phyloP scores from a whole-genome alignment of 2,329 filamentous ascomycete genomes.

The Aaosphaeria pasadenensis region DNA sequence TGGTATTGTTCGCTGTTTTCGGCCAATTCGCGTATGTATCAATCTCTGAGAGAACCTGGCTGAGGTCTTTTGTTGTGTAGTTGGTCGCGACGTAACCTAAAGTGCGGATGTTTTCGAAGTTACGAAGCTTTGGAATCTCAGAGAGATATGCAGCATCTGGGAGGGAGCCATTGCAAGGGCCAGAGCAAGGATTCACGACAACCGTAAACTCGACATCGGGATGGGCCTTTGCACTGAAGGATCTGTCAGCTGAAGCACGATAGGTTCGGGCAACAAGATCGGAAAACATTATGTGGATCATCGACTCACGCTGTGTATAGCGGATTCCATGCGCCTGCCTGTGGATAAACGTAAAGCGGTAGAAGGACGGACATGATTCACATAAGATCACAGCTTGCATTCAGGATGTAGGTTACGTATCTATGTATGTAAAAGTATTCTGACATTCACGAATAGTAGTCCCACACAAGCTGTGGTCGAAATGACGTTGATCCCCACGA shows the following conservation, averaged over 20 bases:
- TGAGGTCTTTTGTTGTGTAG: constrained; percentile 38
- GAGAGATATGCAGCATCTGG: constrained; percentile 25
- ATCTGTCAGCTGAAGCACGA: not conserved
- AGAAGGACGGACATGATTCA: constrained; percentile 42
- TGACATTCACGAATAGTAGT: too few species aligned
- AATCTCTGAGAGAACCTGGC: constrained; percentile 41
- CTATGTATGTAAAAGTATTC: too few species aligned
- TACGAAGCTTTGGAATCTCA: constrained; percentile 42
- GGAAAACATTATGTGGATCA: not conserved
- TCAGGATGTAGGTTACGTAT: too few species aligned
- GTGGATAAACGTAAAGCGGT: constrained; percentile 52
- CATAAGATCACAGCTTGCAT: not conserved
- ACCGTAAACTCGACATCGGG: constrained; percentile 50
- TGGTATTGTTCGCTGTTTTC: constrained; percentile 30
- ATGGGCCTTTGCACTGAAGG: constrained; percentile 24
- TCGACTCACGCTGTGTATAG: constrained; percentile 43
- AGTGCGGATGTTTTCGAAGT: constrained; percentile 48
- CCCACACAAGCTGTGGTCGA: too few species aligned
- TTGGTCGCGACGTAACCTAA: constrained; percentile 53
- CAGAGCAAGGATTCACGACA: constrained; percentile 49
- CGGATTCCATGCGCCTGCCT: constrained; percentile 47
- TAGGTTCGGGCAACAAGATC: not conserved
- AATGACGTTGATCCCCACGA: too few species aligned
- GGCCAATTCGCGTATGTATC: constrained; percentile 48
- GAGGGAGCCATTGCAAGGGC: constrained; percentile 25